Percentiles rank a stretch among this genome's conserved stretches.
Conservation (phyloP, 2,329 filamentous ascomycete genomes). For the Fusarium guadeloupense region DNA sequence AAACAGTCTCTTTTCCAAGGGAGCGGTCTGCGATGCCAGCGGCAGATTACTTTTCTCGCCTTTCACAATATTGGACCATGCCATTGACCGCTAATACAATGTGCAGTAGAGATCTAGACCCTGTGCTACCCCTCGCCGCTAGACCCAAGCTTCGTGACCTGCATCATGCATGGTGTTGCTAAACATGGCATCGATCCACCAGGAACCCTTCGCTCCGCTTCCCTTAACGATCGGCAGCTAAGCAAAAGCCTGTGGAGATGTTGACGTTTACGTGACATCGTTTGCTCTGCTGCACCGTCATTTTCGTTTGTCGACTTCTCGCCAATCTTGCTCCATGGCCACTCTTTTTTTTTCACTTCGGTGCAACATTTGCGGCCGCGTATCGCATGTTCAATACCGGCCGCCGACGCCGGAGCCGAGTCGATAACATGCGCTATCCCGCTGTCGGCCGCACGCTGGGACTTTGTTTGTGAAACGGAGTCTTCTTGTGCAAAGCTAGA, state of each 20-base stretch:
- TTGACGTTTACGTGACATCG: constrained; percentile 13
- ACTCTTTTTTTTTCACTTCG: background rate
- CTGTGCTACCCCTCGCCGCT: constrained; percentile 21
- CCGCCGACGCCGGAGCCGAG: constrained; percentile 21
- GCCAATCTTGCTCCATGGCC: background rate
- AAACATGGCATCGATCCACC: constrained; percentile 31
- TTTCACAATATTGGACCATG: constrained; percentile 16
- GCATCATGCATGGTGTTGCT: constrained; percentile 34
- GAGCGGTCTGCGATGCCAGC: constrained; percentile 33
- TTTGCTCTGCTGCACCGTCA: constrained; percentile 1
- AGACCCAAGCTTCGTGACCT: constrained; percentile 28
- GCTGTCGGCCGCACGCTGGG: constrained; percentile 1
- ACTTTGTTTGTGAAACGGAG: constrained; percentile 7
- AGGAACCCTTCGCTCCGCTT: background rate
- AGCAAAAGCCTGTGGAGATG: constrained; percentile 1
- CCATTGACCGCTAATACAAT: constrained; percentile 32
- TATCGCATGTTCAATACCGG: constrained; percentile 2
- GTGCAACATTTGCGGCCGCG: constrained; percentile 11
- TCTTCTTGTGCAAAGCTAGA: constrained; percentile 7
- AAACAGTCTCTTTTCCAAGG: no score
- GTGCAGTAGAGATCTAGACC: background rate
- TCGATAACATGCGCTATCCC: constrained; percentile 11
- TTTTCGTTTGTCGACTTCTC: constrained; percentile 1
- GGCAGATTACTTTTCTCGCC: constrained; percentile 19
- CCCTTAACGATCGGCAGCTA: constrained; percentile 3